Conservation (phyloP, 2,329 filamentous ascomycete species). For the Zalaria obscura region DNA sequence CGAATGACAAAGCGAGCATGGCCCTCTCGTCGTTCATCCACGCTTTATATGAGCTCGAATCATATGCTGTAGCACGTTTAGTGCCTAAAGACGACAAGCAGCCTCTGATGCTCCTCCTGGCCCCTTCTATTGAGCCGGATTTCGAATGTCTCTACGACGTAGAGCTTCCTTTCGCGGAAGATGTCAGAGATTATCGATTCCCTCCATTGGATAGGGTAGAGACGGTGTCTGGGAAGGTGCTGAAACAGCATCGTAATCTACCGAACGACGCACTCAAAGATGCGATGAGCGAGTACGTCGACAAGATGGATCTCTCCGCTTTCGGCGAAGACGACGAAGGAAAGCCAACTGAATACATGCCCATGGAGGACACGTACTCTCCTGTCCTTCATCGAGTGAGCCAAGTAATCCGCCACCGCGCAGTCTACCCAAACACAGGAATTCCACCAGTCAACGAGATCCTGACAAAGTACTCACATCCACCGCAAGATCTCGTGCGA, state of each 20-base stretch:
- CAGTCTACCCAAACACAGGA: conserved; percentile 54
- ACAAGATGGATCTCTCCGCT: conserved; percentile 74
- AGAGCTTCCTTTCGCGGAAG: conserved; percentile 84
- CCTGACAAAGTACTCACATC: conserved; percentile 58
- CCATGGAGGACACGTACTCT: conserved; percentile 70
- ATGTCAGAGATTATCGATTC: conserved; percentile 80
- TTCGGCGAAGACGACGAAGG: conserved; percentile 63
- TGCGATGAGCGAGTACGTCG: conserved; percentile 84
- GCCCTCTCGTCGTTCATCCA: conserved; percentile 83
- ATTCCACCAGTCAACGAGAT: conserved; percentile 48
- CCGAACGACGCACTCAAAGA: conserved; percentile 59
- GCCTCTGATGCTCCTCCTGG: conserved; percentile 62
- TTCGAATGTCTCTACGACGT: conserved; percentile 82
- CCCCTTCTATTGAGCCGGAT: conserved; percentile 63
- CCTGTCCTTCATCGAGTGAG: conserved; percentile 80
- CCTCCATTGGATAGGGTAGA: conserved; percentile 78
- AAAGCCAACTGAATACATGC: conserved; percentile 51
- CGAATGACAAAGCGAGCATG: conserved; percentile 68
- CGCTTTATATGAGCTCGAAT: conserved; percentile 70
- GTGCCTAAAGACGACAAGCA: conserved; percentile 73
- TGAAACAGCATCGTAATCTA: conserved; percentile 72
- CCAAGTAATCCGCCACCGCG: conserved; percentile 70
- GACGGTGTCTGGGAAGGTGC: conserved; percentile 67
- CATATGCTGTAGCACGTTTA: conserved; percentile 73
- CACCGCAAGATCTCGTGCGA: conserved; percentile 51